Evolutionary conservation across 192 early-diverging fungal genomes (phyloP).

Genomic region (Mortierella claussenii): DNA sequence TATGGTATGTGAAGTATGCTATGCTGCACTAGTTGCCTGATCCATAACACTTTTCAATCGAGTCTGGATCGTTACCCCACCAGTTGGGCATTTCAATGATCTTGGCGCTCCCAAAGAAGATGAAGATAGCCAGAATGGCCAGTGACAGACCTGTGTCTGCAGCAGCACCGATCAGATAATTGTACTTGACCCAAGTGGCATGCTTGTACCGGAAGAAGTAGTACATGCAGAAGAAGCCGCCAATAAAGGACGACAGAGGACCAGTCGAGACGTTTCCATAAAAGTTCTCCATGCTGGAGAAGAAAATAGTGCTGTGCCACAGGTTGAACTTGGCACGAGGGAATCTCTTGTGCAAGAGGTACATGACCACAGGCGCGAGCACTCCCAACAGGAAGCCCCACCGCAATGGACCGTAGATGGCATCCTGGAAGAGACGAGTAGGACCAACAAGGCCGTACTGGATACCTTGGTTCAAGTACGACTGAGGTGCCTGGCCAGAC

Average conservation of each 20-base stretch:
- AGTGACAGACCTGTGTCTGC: constrained; percentile 50
- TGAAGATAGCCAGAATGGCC: constrained; percentile 45
- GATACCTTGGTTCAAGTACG: constrained; percentile 52
- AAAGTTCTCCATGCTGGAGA: constrained; percentile 56
- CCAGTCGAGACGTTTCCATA: constrained; percentile 58
- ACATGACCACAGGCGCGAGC: constrained; percentile 44
- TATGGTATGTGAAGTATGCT: too few species aligned
- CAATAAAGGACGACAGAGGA: constrained; percentile 50
- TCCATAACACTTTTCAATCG: constrained; percentile 47
- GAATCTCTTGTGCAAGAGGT: constrained; percentile 54
- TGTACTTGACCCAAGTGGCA: constrained; percentile 55
- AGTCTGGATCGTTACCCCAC: constrained; percentile 47
- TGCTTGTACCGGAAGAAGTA: constrained; percentile 58
- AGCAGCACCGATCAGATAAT: constrained; percentile 52
- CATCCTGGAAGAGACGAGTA: constrained; percentile 43
- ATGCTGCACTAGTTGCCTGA: constrained; percentile 28
- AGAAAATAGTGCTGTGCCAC: constrained; percentile 57
- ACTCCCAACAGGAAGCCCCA: constrained; percentile 59
- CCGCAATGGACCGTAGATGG: constrained; percentile 53
- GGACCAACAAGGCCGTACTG: constrained; percentile 52
- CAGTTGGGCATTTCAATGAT: constrained; percentile 46
- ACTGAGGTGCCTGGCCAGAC: constrained; percentile 43
- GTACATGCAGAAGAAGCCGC: constrained; percentile 57
- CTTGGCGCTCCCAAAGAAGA: constrained; percentile 44
- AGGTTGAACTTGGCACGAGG: constrained; percentile 55